Evolutionary conservation across 2,329 filamentous ascomycete genomes (phyloP).

Genomic region (Ilyonectria mors-panacis): DNA sequence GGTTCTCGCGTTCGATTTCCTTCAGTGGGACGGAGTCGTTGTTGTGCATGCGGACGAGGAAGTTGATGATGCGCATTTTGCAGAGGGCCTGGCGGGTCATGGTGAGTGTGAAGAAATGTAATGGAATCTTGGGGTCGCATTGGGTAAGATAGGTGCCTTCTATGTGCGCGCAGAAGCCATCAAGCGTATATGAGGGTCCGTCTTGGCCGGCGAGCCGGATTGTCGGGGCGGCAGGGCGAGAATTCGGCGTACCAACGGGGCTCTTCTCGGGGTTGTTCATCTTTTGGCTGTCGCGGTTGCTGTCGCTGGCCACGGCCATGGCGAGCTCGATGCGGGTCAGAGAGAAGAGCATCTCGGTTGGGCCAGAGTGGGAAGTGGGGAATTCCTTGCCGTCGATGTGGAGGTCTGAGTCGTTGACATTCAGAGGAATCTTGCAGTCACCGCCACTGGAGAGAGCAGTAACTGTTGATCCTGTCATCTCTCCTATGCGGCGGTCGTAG

Average conservation of each 20-base stretch:
- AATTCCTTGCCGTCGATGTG: slow-evolving; percentile 70
- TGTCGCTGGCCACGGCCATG: slow-evolving; percentile 66
- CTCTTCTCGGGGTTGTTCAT: slow-evolving; percentile 48
- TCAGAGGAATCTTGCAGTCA: slow-evolving; percentile 71
- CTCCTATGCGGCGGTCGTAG: slow-evolving; percentile 78
- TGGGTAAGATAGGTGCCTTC: slow-evolving; percentile 69
- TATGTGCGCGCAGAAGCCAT: slow-evolving; percentile 68
- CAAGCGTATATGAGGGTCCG: slow-evolving; percentile 64
- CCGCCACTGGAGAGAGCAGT: slow-evolving; percentile 68
- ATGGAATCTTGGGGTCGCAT: slow-evolving; percentile 71
- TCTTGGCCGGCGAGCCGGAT: slow-evolving; percentile 66
- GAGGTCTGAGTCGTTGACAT: slow-evolving; percentile 74
- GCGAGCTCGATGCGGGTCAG: slow-evolving; percentile 71
- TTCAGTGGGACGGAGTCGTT: slow-evolving; percentile 57
- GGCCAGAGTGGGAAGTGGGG: slow-evolving; percentile 63
- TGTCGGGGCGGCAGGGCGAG: slow-evolving; percentile 50
- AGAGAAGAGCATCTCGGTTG: slow-evolving; percentile 74
- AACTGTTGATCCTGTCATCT: slow-evolving; percentile 73
- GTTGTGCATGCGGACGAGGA: slow-evolving; percentile 65
- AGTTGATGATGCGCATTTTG: slow-evolving; percentile 70
- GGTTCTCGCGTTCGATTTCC: slow-evolving; percentile 64
- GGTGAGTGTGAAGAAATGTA: slow-evolving; percentile 72
- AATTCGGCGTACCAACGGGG: slow-evolving; percentile 40
- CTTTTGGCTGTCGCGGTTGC: slow-evolving; percentile 55
- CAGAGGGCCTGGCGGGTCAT: slow-evolving; percentile 70